Evolutionary conservation across 345 rosid genomes (phyloP).

Genomic region (Acer saccharum): DNA sequence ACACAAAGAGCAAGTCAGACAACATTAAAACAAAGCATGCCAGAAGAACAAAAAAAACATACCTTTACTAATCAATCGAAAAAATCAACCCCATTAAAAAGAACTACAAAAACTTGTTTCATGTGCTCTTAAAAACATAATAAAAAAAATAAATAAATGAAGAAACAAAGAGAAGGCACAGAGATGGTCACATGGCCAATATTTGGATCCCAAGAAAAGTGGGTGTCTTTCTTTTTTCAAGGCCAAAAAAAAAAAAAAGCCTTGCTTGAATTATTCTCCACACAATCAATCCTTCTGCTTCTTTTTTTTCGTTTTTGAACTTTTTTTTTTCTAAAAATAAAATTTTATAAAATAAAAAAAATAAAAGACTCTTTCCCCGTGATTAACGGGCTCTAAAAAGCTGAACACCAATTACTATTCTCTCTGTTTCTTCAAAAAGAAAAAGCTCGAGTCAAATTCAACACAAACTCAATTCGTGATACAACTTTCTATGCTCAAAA

Average conservation of each 20-base stretch:
- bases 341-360: not conserved
- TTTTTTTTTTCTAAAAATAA: slow-evolving; percentile 1
- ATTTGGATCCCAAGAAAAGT: slow-evolving; percentile 37
- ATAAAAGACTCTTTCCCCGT: slow-evolving; percentile 33
- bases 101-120: not conserved
- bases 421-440: not conserved
- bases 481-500: not conserved
- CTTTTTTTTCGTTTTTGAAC: not conserved
- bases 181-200: slow-evolving; percentile 27
- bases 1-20: not conserved
- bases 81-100: slow-evolving; percentile 4
- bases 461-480: not conserved
- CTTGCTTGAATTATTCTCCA: slow-evolving; percentile 39
- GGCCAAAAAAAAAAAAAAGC: slow-evolving; percentile 23
- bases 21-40: not conserved
- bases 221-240: slow-evolving; percentile 32
- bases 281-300: slow-evolving; percentile 27
- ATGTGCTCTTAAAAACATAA: slow-evolving; percentile 8
- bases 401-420: not conserved
- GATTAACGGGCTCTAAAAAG: slow-evolving; percentile 41
- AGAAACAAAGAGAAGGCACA: slow-evolving; percentile 7
- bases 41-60: not conserved
- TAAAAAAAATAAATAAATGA: not conserved
- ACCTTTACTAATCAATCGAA: not conserved
- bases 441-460: not conserved